phyloP scores from a whole-genome alignment of 164 flowering plant genomes.

The Cinnamomum micranthum region DNA sequence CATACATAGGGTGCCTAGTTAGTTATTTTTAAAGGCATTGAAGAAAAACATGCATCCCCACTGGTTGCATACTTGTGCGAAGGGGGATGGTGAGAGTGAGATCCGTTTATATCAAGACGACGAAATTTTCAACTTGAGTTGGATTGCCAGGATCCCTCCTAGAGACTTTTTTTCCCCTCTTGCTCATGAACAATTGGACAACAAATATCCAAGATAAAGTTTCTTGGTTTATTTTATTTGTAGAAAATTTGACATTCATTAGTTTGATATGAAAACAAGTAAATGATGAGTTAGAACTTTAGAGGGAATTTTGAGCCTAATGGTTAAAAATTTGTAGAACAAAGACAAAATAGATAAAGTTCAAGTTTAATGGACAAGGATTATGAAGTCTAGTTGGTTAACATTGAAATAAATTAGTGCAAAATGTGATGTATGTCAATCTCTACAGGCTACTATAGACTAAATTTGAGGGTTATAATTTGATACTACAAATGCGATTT shows the following conservation, averaged over 20 bases:
- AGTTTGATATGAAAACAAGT: neutral
- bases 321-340: neutral
- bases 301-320: neutral
- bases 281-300: neutral
- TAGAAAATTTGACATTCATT: neutral
- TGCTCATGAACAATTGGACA: neutral
- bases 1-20: too few relatives aligned
- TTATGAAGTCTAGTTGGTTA: neutral
- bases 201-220: neutral
- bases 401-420: neutral
- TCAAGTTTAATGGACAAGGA: neutral
- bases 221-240: neutral
- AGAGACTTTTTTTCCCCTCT: neutral
- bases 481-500: too few relatives aligned
- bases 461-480: too few relatives aligned
- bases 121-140: too few relatives aligned
- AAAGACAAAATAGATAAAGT: neutral
- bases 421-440: neutral
- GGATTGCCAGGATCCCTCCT: neutral
- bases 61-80: too few relatives aligned
- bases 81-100: too few relatives aligned
- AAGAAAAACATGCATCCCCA: too few relatives aligned
- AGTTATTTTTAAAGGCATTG: too few relatives aligned
- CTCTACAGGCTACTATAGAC: too few relatives aligned
- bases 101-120: too few relatives aligned